These are phyloP conservation scores for Ormosia semicastrata DNA, from an alignment of 306 rosid species.

Conservation along the genomic window DNA sequence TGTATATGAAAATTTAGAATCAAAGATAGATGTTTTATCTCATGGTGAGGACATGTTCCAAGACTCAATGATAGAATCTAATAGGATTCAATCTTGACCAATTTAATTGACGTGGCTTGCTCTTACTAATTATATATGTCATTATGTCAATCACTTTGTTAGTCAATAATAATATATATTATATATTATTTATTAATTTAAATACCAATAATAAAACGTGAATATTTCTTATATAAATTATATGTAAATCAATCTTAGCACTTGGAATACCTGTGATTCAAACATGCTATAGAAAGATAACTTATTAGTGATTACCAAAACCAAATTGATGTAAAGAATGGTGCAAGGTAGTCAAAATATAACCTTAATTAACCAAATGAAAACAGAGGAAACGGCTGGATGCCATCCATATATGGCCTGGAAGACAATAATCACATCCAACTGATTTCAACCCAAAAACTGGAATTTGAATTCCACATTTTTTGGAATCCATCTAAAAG, in stretches of 20 bases:
- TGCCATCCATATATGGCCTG: constrained; percentile 8
- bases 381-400: constrained; percentile 7
- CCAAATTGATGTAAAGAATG: neutral
- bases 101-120: too few relatives aligned
- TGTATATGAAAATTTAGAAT: too few relatives aligned
- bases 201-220: too few relatives aligned
- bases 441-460: constrained; percentile 7
- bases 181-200: too few relatives aligned
- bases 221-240: neutral
- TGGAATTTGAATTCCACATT: constrained; percentile 8
- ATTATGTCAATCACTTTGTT: too few relatives aligned
- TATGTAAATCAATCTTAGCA: neutral
- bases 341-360: neutral
- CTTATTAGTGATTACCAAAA: neutral
- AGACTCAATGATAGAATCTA: too few relatives aligned
- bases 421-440: neutral
- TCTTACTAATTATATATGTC: too few relatives aligned
- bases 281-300: neutral
- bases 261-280: neutral
- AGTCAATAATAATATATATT: too few relatives aligned
- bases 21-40: too few relatives aligned
- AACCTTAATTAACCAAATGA: neutral
- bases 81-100: too few relatives aligned
- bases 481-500: constrained; percentile 18
- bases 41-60: too few relatives aligned